These are phyloP conservation scores for Stramenopiles sp. DNA, from an alignment of 352 stramenopile species.

Conservation along the genomic window DNA sequence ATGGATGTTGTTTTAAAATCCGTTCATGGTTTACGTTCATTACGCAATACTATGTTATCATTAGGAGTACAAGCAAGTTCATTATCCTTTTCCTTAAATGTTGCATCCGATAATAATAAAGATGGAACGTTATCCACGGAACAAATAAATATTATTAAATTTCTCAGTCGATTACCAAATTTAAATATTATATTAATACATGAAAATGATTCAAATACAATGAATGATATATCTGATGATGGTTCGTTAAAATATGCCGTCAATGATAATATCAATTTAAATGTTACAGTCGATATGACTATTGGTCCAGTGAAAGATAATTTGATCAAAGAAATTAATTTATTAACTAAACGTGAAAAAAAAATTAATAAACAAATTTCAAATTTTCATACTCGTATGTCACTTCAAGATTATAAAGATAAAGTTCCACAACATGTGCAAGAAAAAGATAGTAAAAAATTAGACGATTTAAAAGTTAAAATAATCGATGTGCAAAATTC, in stretches of 20 bases:
- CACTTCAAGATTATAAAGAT: not conserved
- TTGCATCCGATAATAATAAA: not conserved
- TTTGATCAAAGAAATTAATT: not conserved
- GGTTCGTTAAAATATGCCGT: not conserved
- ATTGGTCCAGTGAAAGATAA: not conserved
- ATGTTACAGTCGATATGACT: not conserved
- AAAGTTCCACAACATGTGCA: not conserved
- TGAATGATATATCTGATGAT: too few species aligned
- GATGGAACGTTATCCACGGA: not conserved
- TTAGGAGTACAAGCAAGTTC: not conserved
- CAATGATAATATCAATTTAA: not conserved
- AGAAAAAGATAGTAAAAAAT: not conserved
- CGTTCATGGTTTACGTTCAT: not conserved
- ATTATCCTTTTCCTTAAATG: not conserved
- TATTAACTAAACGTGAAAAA: not conserved
- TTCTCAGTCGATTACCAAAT: not conserved
- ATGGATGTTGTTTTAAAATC: not conserved
- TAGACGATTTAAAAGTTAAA: not conserved
- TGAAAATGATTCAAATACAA: not conserved
- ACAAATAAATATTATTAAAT: not conserved
- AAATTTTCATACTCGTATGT: not conserved
- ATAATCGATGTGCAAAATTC: not conserved
- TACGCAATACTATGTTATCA: not conserved
- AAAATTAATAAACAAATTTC: slow-evolving; percentile 4
- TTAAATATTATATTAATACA: not conserved